These are phyloP conservation scores for Tetrahymena elliotti DNA, from an alignment of 73 alveolate genomes.

Conservation along the genomic window DNA sequence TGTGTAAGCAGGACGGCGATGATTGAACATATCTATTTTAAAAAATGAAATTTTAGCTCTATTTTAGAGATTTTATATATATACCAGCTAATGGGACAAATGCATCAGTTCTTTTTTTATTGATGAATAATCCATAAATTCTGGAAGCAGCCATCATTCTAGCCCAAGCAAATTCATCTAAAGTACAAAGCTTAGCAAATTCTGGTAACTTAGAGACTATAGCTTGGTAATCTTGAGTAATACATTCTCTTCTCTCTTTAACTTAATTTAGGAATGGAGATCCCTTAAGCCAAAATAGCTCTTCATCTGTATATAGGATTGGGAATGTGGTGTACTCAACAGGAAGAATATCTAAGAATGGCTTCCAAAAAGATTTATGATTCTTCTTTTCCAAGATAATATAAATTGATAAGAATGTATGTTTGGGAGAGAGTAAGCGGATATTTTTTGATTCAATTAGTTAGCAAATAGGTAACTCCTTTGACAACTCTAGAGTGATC, in stretches of 20 bases:
- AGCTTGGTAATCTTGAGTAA: conserved; percentile 74
- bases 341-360: conserved; percentile 88
- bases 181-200: conserved; percentile 60
- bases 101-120: conserved; percentile 89
- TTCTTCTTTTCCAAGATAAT: conserved; percentile 71
- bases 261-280: conserved; percentile 77
- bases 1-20: conserved; percentile 86
- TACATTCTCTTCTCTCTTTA: conserved; percentile 69
- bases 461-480: conserved; percentile 69
- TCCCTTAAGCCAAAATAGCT: conserved; percentile 81
- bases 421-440: conserved; percentile 92
- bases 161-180: conserved; percentile 80
- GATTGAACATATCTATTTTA: conserved; percentile 84
- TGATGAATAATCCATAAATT: conserved; percentile 80
- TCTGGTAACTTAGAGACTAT: conserved; percentile 70
- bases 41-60: not conserved
- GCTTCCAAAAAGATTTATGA: conserved; percentile 69
- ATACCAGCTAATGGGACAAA: conserved; percentile 87
- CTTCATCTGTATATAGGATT: conserved; percentile 80
- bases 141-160: conserved; percentile 88
- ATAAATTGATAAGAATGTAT: conserved; percentile 82
- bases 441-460: conserved; percentile 67
- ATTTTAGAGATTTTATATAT: not conserved
- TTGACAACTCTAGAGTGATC: conserved; percentile 90
- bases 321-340: conserved; percentile 80